phyloP scores from a whole-genome alignment of 2,329 filamentous ascomycete species.

The Penicillium oxalicum region DNA sequence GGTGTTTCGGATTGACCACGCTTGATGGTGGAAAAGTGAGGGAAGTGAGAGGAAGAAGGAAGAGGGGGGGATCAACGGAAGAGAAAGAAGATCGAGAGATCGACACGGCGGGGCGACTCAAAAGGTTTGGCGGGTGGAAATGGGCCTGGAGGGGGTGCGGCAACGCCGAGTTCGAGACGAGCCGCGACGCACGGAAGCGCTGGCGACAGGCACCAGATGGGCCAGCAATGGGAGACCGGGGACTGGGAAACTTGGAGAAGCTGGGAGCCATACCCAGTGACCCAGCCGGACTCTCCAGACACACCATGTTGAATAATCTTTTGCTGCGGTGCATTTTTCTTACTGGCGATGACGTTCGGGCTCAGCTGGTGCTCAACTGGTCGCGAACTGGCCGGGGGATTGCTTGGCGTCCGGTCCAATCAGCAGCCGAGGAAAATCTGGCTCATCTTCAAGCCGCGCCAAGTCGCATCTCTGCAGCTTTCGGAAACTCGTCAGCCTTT shows the following conservation, averaged over 20 bases:
- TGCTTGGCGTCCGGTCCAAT: slow-evolving; percentile 20
- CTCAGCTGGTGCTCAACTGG: background rate
- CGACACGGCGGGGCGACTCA: slow-evolving; percentile 28
- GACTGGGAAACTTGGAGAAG: too few relatives aligned
- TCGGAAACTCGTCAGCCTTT: too few relatives aligned
- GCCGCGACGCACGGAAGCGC: background rate
- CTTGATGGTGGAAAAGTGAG: background rate
- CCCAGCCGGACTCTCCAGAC: too few relatives aligned
- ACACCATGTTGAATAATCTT: too few relatives aligned
- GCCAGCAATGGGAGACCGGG: too few relatives aligned
- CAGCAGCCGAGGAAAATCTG: slow-evolving; percentile 19
- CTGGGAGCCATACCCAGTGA: too few relatives aligned
- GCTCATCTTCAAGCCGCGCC: slow-evolving; percentile 7
- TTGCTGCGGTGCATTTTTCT: too few relatives aligned
- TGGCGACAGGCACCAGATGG: too few relatives aligned
- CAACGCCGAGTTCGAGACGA: background rate
- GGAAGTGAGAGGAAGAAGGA: slow-evolving; percentile 15
- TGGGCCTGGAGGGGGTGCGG: too few relatives aligned
- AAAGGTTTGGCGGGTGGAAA: background rate
- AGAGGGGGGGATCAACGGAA: slow-evolving; percentile 6
- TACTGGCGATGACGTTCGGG: slow-evolving; percentile 17
- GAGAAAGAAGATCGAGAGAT: slow-evolving; percentile 21
- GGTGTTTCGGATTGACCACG: too few relatives aligned
- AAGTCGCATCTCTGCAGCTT: too few relatives aligned
- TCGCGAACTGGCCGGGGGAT: slow-evolving; percentile 4